These are phyloP conservation scores for Linnemannia schmuckeri DNA, from an alignment of 192 early-diverging fungal genomes.

Conservation along the genomic window DNA sequence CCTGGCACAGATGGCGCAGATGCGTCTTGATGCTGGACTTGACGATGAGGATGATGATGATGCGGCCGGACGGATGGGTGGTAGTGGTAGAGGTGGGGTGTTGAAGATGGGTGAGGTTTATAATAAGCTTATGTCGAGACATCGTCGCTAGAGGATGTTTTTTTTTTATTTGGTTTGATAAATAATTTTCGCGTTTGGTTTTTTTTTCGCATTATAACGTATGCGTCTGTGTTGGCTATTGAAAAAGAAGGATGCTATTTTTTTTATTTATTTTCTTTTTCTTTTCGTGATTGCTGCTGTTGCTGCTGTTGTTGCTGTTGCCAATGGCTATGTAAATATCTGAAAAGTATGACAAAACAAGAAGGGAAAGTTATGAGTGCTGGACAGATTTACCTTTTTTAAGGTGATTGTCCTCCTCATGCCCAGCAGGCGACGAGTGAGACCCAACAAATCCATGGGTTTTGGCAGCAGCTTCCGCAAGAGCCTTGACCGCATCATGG, in stretches of 20 bases:
- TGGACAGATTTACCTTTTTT: slow-evolving; percentile 37
- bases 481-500: slow-evolving; percentile 24
- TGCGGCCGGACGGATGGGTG: slow-evolving; percentile 38
- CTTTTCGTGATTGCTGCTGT: too few relatives aligned
- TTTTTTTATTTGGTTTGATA: background rate
- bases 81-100: slow-evolving; percentile 27
- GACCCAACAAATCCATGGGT: slow-evolving; percentile 31
- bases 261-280: background rate
- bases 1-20: slow-evolving; percentile 58
- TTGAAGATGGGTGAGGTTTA: slow-evolving; percentile 55
- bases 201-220: background rate
- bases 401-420: background rate
- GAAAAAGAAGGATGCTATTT: background rate
- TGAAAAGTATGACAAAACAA: background rate
- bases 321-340: background rate
- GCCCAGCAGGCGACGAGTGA: background rate
- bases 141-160: slow-evolving; percentile 30
- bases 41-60: slow-evolving; percentile 49
- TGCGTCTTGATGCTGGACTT: slow-evolving; percentile 58
- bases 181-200: background rate
- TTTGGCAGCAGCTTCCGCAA: slow-evolving; percentile 37
- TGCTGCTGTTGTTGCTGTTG: background rate
- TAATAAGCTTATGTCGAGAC: slow-evolving; percentile 52
- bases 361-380: background rate
- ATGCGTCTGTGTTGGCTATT: too few relatives aligned